These are phyloP conservation scores for Boletus vinaceobasis DNA, from an alignment of 768 basidiomycete species.

Conservation along the genomic window DNA sequence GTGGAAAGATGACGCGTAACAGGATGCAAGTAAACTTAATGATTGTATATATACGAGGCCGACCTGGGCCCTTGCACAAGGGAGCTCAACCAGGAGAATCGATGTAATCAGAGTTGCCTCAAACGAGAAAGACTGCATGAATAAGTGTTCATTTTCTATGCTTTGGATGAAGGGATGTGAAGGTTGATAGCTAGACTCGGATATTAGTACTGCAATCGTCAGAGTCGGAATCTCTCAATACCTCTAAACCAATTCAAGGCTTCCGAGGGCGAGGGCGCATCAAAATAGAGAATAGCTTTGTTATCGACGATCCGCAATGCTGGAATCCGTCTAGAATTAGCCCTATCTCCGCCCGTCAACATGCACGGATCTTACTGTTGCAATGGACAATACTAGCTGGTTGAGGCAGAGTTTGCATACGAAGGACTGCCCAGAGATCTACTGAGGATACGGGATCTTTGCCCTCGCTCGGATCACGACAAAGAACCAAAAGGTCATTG, in stretches of 20 bases:
- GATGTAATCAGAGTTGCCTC: constrained; percentile 4
- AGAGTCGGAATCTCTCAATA: constrained; percentile 31
- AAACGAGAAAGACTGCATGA: constrained; percentile 4
- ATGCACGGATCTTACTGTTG: constrained; percentile 50
- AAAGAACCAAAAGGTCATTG: constrained; percentile 91
- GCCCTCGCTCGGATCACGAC: constrained; percentile 81
- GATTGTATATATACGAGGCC: constrained; percentile 35
- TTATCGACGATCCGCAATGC: constrained; percentile 87
- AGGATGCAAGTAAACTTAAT: constrained; percentile 34
- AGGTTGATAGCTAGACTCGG: constrained; percentile 70
- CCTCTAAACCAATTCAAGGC: constrained; percentile 91
- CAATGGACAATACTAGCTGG: constrained; percentile 89
- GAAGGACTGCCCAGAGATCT: constrained; percentile 94
- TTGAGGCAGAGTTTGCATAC: constrained; percentile 91
- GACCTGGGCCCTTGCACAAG: constrained; percentile 16
- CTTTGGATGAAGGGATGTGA: constrained; percentile 80
- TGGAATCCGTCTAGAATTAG: constrained; percentile 28
- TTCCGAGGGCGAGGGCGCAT: constrained; percentile 78
- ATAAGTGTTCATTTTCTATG: constrained; percentile 38
- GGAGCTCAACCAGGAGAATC: constrained; percentile 9
- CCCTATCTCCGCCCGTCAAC: neutral
- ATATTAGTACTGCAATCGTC: constrained; percentile 3
- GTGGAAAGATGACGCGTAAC: constrained; percentile 29
- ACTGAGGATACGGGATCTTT: constrained; percentile 70
- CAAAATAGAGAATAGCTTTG: constrained; percentile 88